Base-by-base conservation (phyloP, 2,329 filamentous ascomycete species). In the Pseudomassariella vexata region DNA sequence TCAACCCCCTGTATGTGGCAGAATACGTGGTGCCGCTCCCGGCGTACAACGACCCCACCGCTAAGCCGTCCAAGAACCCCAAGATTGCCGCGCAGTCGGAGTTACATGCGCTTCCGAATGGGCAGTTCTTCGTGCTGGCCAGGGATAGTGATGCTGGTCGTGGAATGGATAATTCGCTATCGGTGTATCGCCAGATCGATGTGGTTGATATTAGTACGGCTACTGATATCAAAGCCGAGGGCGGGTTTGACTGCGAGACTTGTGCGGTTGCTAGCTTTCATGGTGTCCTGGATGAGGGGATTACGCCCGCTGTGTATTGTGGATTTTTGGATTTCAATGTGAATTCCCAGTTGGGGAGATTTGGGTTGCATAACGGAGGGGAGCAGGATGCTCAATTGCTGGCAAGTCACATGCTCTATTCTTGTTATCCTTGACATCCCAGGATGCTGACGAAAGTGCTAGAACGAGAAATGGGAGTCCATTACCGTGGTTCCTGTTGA, bases 401-500 rank as follows among this genome's bases (percentile, higher is more conserved):
- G 6, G 48, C 50, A 34, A 43, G 48, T 40, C 7, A 12, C 8
- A 2, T n/a, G 7, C 20, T n/a, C 9, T n/a, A 16, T 23, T 15
- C 12, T 14, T n/a, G 9, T 23, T 8, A 8, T 23, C 21, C 8
- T 23, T 23, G n/a, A 8, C 21, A 23, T 23, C 8, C 21, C 21
- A 23, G 21, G n/a, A 26, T 8, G 27, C 42, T 48, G 32, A 43
- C 34, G 10, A 4, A 2, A 12, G 9, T 14, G 9, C 21, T n/a
- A 52, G 50, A 85, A 86, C 46, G 82, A 87, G 63, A 87, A 87
- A 50, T 87, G 82, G 82, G 82, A 88, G 61, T 75, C 72, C 14
- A 56, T 87, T 28, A 73, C 75, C 3, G 50, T 85, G 16, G 66
- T 77, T 3, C 78, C 79, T 1, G 70, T 76, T 6, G 64, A 76